Evolutionary conservation across 1,139 yeast genomes (phyloP).

Genomic region (Kurtzmaniella quercitrusa): DNA sequence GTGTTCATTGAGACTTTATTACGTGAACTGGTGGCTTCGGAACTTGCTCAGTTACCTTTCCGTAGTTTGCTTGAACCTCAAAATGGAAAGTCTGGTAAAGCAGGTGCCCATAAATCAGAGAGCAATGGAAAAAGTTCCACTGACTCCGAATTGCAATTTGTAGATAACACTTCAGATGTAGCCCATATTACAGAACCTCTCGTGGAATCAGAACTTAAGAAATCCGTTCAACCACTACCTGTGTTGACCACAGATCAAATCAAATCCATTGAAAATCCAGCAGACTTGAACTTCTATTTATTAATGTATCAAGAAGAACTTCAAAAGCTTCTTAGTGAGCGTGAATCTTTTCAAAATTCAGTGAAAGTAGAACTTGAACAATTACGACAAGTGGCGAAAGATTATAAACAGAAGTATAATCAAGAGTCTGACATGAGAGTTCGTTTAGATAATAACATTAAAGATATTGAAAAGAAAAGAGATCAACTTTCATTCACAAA

Average conservation of each 20-base stretch:
- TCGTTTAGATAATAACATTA: slow-evolving; percentile 30
- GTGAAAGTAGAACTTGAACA: slow-evolving; percentile 17
- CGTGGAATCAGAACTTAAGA: not conserved
- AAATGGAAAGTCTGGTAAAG: not conserved
- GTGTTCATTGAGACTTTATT: slow-evolving; percentile 21
- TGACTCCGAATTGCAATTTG: not conserved
- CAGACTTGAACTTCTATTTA: slow-evolving; percentile 21
- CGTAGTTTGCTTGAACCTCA: not conserved
- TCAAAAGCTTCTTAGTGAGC: slow-evolving; percentile 21
- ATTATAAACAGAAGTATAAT: slow-evolving; percentile 24
- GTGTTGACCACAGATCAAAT: slow-evolving; percentile 14
- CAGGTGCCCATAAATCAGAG: not conserved
- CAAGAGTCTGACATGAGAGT: slow-evolving; percentile 28
- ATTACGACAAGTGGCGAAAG: slow-evolving; percentile 18
- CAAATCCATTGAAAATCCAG: slow-evolving; percentile 14
- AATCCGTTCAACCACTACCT: not conserved
- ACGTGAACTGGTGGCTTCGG: slow-evolving; percentile 7
- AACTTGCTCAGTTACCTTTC: slow-evolving; percentile 2
- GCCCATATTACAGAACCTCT: not conserved
- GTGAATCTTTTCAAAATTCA: slow-evolving; percentile 12
- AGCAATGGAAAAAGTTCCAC: not conserved
- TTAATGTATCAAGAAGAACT: slow-evolving; percentile 28
- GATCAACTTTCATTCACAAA: slow-evolving; percentile 29
- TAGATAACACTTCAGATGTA: not conserved
- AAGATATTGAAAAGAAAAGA: slow-evolving; percentile 28